Conservation (phyloP, 2,329 filamentous ascomycete species). For the Thielaviopsis populi region DNA sequence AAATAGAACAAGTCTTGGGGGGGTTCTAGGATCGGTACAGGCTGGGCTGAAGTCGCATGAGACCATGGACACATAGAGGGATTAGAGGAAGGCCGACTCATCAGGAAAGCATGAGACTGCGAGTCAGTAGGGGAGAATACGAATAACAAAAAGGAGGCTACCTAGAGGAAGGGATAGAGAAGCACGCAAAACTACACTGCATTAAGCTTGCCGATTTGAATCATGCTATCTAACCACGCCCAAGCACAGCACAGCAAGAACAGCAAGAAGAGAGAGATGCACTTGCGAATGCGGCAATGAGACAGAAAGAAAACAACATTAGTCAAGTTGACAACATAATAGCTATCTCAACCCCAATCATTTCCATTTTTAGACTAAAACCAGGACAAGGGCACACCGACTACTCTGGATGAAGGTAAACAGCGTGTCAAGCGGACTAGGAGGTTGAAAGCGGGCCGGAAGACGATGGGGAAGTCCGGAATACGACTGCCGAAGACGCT, state of each 20-base stretch:
- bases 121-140: too few relatives aligned
- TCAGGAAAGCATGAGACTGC: not conserved
- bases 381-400: not conserved
- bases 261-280: not conserved
- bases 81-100: not conserved
- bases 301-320: not conserved
- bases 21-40: not conserved
- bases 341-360: not conserved
- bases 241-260: not conserved
- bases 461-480: not conserved
- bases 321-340: not conserved
- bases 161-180: not conserved
- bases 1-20: not conserved
- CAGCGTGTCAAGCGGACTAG: not conserved
- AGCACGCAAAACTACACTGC: not conserved
- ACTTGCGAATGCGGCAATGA: not conserved
- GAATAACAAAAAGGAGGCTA: not conserved
- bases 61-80: not conserved
- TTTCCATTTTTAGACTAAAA: not conserved
- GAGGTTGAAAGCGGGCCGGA: constrained; percentile 1
- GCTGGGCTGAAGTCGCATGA: not conserved
- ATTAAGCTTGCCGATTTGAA: not conserved
- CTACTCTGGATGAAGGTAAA: not conserved
- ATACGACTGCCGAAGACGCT: not conserved
- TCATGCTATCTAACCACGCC: not conserved